Evolutionary conservation across 768 basidiomycete genomes (phyloP), one percentile per base, ranked within the genome.

Genomic region (Xanthoconium stramineum): DNA sequence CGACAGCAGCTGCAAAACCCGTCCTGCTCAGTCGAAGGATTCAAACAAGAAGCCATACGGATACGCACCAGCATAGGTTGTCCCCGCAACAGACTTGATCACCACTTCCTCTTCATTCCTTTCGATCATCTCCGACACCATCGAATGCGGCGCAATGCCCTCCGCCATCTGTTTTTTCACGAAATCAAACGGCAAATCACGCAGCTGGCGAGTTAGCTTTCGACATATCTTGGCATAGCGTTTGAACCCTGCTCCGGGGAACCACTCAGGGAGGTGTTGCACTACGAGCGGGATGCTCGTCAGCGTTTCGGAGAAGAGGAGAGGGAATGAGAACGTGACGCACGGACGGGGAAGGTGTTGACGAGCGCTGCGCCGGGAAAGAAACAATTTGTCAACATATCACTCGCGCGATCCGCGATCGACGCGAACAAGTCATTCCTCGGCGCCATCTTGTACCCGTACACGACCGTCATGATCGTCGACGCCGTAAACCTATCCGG

Each of bases 371-470:
- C 68, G 13, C 73, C 72, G 4, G 73, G 69, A 47, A 69, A 66
- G 49, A 67, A 61, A 28, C 61, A 55, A 6, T 65, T 64, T 2
- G 62, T 60, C 37, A 74, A 46, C 60, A 63, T 69, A 44, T 65
- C 61, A 29, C 65, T 69, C 19, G 70, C 72, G 1, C 60, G 55
- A 20, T 74, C 70, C 12, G 61, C 72, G 2, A 72, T 58, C n/a
- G 55, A 52, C 28, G 75, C 70, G 39, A 72, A 71, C 29, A 51
- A 50, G 56, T 76, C 69, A 28, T 74, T 59, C 6, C 57, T 53
- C 20, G 67, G 69, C 5, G 60, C 56, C 46, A 74, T 66, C 42
- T 75, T 66, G 38, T 74, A 72, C 12, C 72, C 75, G 42, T 76
- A 75, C 17, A 71, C 64, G 28, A 67, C 59, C 12, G 55, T 52